Percentiles rank a stretch among this genome's conserved stretches.
Evolutionary conservation across 768 basidiomycete genomes (phyloP).

Genomic region (Psilocybe cyanescens): DNA sequence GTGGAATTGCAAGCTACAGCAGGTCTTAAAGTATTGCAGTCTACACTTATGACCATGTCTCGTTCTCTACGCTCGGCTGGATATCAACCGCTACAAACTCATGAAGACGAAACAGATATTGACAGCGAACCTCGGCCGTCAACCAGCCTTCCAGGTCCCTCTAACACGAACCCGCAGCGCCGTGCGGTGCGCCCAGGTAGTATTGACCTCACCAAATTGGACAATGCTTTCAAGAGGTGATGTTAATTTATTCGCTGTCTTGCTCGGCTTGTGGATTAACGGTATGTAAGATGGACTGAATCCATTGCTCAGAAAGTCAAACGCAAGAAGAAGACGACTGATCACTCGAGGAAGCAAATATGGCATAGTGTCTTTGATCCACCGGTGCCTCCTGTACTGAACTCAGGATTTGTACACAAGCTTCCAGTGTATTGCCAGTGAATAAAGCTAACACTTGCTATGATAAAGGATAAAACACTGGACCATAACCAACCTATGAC

Average conservation of each 20-base stretch:
- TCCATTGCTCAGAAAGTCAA: conserved; percentile 86
- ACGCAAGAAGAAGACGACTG: conserved; percentile 71
- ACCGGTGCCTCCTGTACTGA: conserved; percentile 37
- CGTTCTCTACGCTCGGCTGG: conserved; percentile 41
- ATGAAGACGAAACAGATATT: conserved; percentile 44
- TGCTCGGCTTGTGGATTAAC: background rate
- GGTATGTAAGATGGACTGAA: conserved; percentile 71
- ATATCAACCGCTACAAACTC: conserved; percentile 48
- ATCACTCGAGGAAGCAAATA: conserved; percentile 70
- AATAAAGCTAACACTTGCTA: conserved; percentile 1
- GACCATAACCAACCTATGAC: conserved; percentile 83
- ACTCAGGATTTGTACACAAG: conserved; percentile 39
- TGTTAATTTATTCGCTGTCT: background rate
- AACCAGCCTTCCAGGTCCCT: conserved; percentile 24
- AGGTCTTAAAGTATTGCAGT: background rate
- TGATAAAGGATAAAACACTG: conserved; percentile 68
- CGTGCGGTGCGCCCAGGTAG: conserved; percentile 55
- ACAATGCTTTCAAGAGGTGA: conserved; percentile 85
- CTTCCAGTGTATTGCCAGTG: conserved; percentile 3
- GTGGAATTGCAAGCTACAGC: background rate
- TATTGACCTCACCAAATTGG: conserved; percentile 80
- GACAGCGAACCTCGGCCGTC: conserved; percentile 32
- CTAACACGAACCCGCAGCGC: conserved; percentile 32
- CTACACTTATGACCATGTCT: conserved; percentile 23
- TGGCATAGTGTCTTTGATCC: conserved; percentile 85